Conservation (phyloP, 257 asterid species). For the Salvia hispanica region DNA sequence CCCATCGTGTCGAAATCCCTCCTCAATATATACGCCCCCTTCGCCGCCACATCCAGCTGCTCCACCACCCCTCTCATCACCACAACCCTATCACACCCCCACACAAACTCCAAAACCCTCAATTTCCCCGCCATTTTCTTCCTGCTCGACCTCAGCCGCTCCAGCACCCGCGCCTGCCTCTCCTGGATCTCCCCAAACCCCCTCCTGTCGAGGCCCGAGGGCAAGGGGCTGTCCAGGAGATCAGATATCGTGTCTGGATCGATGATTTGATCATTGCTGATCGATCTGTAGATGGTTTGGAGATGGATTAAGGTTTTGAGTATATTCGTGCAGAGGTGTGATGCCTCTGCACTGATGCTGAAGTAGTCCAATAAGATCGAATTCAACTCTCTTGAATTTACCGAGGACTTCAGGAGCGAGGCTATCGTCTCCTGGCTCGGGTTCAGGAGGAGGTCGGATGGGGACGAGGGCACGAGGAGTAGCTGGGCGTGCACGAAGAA, state of each 20-base stretch:
- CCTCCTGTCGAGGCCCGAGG: not conserved
- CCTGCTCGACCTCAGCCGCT: conserved; percentile 26
- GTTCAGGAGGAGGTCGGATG: conserved; percentile 49
- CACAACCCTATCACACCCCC: too few species aligned
- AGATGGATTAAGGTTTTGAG: conserved; percentile 49
- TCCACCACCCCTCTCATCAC: conserved; percentile 50
- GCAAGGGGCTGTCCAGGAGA: conserved; percentile 47
- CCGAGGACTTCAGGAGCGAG: conserved; percentile 45
- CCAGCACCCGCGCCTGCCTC: conserved; percentile 46
- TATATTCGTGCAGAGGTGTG: conserved; percentile 57
- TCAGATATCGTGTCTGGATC: conserved; percentile 35
- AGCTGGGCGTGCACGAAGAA: conserved; percentile 61
- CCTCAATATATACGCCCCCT: conserved; percentile 78
- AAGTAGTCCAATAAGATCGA: conserved; percentile 59
- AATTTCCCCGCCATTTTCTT: conserved; percentile 45
- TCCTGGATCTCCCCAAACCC: conserved; percentile 30
- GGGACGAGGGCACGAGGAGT: conserved; percentile 28
- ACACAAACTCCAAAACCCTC: conserved; percentile 47
- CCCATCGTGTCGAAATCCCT: conserved; percentile 85
- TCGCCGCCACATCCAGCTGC: conserved; percentile 52
- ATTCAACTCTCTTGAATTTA: conserved; percentile 36
- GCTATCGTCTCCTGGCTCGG: conserved; percentile 62
- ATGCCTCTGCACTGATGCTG: conserved; percentile 71
- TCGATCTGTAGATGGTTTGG: conserved; percentile 41
- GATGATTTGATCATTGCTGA: conserved; percentile 36